phyloP scores from a whole-genome alignment of 352 stramenopile genomes.

The Globisporangium heterothallicum region DNA sequence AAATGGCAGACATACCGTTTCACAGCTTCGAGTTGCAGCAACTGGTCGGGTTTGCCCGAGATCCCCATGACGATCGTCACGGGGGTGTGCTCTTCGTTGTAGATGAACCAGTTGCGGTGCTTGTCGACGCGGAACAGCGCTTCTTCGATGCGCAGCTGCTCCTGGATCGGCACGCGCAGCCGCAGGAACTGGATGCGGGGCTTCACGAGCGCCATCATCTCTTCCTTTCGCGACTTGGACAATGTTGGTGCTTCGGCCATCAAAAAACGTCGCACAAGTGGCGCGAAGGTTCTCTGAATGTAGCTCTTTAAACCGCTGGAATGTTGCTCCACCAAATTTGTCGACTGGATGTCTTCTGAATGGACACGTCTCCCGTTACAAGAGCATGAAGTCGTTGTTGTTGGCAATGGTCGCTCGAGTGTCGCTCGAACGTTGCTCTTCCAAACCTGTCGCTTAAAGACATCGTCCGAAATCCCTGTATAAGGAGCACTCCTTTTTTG shows the following conservation, averaged over 20 bases:
- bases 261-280: no score
- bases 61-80: conserved; percentile 94
- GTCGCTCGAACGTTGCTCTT: no score
- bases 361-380: not conserved
- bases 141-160: conserved; percentile 91
- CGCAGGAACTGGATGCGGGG: conserved; percentile 67
- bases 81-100: conserved; percentile 57
- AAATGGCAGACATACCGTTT: conserved; percentile 43
- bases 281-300: not conserved
- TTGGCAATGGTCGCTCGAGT: no score
- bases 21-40: conserved; percentile 84
- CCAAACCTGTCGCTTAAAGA: no score
- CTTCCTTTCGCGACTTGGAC: not conserved
- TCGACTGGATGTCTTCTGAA: not conserved
- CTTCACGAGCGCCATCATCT: conserved; percentile 20
- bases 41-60: conserved; percentile 88
- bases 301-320: not conserved
- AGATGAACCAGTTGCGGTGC: conserved; percentile 78
- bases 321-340: not conserved
- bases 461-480: no score
- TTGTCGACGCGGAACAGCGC: conserved; percentile 88
- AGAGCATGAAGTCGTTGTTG: no score
- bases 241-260: not conserved
- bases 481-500: no score
- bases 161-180: conserved; percentile 60